A percentile compares a stretch with the other conserved stretches of the same genome.
These are phyloP conservation scores for Triticum aestivum DNA, from an alignment of 176 grass and related monocot species.

Conservation along the genomic window IWGSC_CS_RefSeq_v2.1 NC_057805.1:353091281-353091780, in stretches of 20 bases:
- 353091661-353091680: neutral
- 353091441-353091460: slow-evolving; percentile 29
- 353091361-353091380: slow-evolving; percentile 49
- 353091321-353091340: slow-evolving; percentile 4
- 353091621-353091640: slow-evolving; percentile 22
- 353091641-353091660: slow-evolving; percentile 11
- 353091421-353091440: slow-evolving; percentile 25
- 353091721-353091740: too few relatives aligned
- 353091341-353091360: slow-evolving; percentile 70
- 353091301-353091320: slow-evolving; percentile 12
- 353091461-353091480: slow-evolving; percentile 26
- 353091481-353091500: slow-evolving; percentile 69
- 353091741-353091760: neutral
- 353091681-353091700: slow-evolving; percentile 13
- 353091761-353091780: neutral
- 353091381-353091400: slow-evolving; percentile 37
- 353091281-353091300: slow-evolving; percentile 33
- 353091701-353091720: neutral
- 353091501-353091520: slow-evolving; percentile 37
- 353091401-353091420: slow-evolving; percentile 46
- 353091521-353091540: slow-evolving; percentile 55
- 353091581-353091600: slow-evolving; percentile 20
- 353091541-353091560: slow-evolving; percentile 34
- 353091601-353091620: slow-evolving; percentile 13
- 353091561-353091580: slow-evolving; percentile 22